A percentile compares a stretch with the other conserved stretches of the same genome.
Evolutionary conservation across 179 eudicot species (phyloP).

Genomic region (Gypsophila paniculata): DNA sequence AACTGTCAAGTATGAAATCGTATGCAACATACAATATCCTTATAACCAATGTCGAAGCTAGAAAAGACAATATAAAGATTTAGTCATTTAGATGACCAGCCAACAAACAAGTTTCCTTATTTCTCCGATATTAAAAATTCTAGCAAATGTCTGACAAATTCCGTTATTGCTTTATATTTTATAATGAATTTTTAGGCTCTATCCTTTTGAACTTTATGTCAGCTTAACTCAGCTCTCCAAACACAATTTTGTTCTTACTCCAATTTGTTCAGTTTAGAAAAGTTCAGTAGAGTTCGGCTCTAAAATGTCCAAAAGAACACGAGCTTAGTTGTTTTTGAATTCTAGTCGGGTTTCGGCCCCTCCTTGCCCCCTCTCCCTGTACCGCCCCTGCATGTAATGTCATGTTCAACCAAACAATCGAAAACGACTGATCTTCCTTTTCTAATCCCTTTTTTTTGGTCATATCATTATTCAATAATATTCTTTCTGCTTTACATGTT

Average conservation of each 20-base stretch:
- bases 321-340: background rate
- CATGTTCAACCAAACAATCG: slow-evolving; percentile 10
- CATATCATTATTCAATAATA: slow-evolving; percentile 18
- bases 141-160: too few relatives aligned
- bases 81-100: background rate
- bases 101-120: too few relatives aligned
- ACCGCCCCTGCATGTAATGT: background rate
- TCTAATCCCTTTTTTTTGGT: background rate
- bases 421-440: slow-evolving; percentile 17
- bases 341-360: background rate
- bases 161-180: too few relatives aligned
- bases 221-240: too few relatives aligned
- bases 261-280: too few relatives aligned
- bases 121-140: too few relatives aligned
- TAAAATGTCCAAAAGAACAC: too few relatives aligned
- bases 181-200: too few relatives aligned
- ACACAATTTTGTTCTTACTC: too few relatives aligned
- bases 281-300: too few relatives aligned
- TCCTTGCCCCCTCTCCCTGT: background rate
- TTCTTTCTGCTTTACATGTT: slow-evolving; percentile 16
- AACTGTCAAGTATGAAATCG: too few relatives aligned
- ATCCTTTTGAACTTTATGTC: too few relatives aligned
- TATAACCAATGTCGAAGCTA: background rate
- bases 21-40: background rate
- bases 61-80: background rate